Conservation (phyloP, 1,284 basidiomycete species). For the Trametes pubescens region DNA sequence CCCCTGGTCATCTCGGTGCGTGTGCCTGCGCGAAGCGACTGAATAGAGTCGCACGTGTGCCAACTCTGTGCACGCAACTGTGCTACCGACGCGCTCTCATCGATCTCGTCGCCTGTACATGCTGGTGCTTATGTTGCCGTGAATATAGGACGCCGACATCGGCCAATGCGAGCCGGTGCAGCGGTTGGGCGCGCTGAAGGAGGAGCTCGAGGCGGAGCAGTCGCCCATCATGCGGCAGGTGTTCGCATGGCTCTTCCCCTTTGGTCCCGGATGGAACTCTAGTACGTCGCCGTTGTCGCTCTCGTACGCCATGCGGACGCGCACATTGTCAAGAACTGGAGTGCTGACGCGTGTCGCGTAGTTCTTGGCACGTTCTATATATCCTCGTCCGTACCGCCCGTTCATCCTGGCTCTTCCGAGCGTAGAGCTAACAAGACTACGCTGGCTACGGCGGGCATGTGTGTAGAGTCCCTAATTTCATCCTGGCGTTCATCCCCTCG, state of each 20-base stretch:
- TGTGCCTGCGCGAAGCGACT: conserved; percentile 31
- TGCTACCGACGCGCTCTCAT: conserved; percentile 5
- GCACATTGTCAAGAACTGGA: conserved; percentile 5
- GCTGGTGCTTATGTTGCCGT: background rate
- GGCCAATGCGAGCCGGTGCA: conserved; percentile 56
- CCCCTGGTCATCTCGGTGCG: conserved; percentile 36
- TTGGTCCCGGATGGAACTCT: conserved; percentile 88
- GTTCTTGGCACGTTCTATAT: conserved; percentile 93
- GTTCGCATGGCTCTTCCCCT: conserved; percentile 84
- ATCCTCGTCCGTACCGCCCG: conserved; percentile 73
- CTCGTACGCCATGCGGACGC: conserved; percentile 32
- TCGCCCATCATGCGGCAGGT: conserved; percentile 80
- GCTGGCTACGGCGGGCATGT: background rate
- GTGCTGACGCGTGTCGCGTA: conserved; percentile 35
- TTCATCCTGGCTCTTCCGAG: conserved; percentile 27
- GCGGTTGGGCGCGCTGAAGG: conserved; percentile 66
- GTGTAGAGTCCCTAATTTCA: conserved; percentile 86
- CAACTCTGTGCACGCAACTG: conserved; percentile 19
- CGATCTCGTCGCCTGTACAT: conserved; percentile 3
- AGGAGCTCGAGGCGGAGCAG: conserved; percentile 63
- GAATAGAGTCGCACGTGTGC: conserved; percentile 34
- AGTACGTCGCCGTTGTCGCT: conserved; percentile 46
- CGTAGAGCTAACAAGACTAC: conserved; percentile 26
- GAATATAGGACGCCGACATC: conserved; percentile 47
- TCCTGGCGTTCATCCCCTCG: conserved; percentile 89